Evolutionary conservation across 805 yeast genomes (phyloP).

Genomic region (Suhomyces tanzawaensis): DNA sequence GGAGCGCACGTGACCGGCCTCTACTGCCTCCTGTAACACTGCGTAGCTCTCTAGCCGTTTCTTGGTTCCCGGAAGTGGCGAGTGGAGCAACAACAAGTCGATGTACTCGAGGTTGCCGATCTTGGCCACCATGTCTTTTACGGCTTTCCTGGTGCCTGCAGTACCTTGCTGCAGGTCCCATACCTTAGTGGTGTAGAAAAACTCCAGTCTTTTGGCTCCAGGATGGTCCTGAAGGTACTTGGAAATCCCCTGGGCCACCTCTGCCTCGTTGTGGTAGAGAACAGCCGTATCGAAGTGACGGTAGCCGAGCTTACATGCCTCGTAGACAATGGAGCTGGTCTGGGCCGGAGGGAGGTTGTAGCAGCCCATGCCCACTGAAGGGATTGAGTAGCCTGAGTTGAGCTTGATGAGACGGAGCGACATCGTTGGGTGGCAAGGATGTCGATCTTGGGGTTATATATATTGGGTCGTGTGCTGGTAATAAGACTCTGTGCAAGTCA

Average conservation of each 20-base stretch:
- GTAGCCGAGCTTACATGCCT: slow-evolving; percentile 65
- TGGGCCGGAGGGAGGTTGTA: slow-evolving; percentile 37
- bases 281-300: slow-evolving; percentile 76
- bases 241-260: slow-evolving; percentile 61
- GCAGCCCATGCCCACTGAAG: slow-evolving; percentile 50
- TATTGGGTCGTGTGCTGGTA: no score
- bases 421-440: not conserved
- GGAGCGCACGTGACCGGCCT: slow-evolving; percentile 45
- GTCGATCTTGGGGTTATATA: no score
- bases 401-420: slow-evolving; percentile 16
- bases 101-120: slow-evolving; percentile 61
- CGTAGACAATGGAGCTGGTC: slow-evolving; percentile 44
- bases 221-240: slow-evolving; percentile 40
- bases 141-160: slow-evolving; percentile 53
- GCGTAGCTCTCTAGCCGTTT: slow-evolving; percentile 50
- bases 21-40: slow-evolving; percentile 57
- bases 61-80: slow-evolving; percentile 45
- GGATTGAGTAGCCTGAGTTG: slow-evolving; percentile 35
- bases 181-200: slow-evolving; percentile 61
- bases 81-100: slow-evolving; percentile 66
- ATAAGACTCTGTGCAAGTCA: no score
- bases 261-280: slow-evolving; percentile 64
- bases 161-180: slow-evolving; percentile 47
- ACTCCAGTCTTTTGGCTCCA: slow-evolving; percentile 20
- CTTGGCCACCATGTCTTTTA: slow-evolving; percentile 50